Evolutionary conservation across 2,329 filamentous ascomycete species (phyloP), one percentile per base, ranked within the genome.

Genomic region (Emergomyces orientalis): DNA sequence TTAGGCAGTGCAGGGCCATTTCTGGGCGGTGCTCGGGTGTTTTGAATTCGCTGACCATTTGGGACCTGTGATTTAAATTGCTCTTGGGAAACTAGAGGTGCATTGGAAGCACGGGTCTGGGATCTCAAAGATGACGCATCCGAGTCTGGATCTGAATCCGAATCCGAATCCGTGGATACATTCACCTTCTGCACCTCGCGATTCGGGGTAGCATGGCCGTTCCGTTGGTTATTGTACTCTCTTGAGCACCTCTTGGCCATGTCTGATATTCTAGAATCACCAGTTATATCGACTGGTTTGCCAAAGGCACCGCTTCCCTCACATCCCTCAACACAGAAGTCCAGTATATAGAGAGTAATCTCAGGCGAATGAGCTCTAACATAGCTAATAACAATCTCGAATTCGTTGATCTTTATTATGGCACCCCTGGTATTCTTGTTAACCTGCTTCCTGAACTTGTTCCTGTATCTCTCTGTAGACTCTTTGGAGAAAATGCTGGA

Each of bases 311-410:
- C 62, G 2, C 68, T 67, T 51, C 69, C 69, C 54, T 71, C 69
- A 49, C 68, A 67, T 4, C 72, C 72, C 52, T 67, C 41, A 27
- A 66, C 37, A n/a, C 67, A 65, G 59, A 72, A 71, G 5, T 67
- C 58, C 37, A 63, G 56, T 14, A 73, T 65, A 27, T 65, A 65
- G 5, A 75, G 62, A 13, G 64, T 62, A 41, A 73, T 54, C 37
- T 65, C 59, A 19, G 65, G 57, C 22, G 34, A 11, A 49, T 59
- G 61, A 22, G 56, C 63, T 37, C 37, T 60, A 17, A 62, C 58
- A 39, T 69, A 63, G 34, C 49, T 68, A 51, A 77, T 69, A 57
- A 76, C 69, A 25, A 78, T 64, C 52, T 74, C 71, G 62, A 76
- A 75, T 45, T 73, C 69, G 2, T 67, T 56, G 54, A 78, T 63